Percentiles rank a stretch among this genome's conserved stretches.
These are phyloP conservation scores for Fusarium setosum DNA, from an alignment of 2,329 filamentous ascomycete species.

Conservation along the genomic window DNA sequence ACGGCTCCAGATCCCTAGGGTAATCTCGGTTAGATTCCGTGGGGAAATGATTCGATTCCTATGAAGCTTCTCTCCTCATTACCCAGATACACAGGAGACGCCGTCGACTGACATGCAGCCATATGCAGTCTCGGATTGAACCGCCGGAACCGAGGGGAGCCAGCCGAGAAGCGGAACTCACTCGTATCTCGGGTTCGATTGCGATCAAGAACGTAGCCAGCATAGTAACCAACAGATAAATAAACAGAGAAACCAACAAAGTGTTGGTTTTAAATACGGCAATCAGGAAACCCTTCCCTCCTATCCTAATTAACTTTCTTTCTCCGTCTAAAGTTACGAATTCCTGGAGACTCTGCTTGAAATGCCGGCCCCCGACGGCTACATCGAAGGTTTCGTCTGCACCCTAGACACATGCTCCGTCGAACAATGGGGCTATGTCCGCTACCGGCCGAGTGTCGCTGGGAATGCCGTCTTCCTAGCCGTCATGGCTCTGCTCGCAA, in stretches of 20 bases:
- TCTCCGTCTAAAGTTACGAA: neutral
- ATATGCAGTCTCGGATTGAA: neutral
- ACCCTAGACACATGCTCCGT: conserved; percentile 33
- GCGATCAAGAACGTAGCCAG: conserved; percentile 2
- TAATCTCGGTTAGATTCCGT: conserved; percentile 4
- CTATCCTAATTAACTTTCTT: conserved; percentile 2
- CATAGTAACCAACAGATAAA: conserved; percentile 2
- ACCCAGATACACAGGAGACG: neutral
- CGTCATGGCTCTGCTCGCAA: conserved; percentile 19
- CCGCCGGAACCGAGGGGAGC: conserved; percentile 23
- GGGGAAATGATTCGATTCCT: conserved; percentile 14
- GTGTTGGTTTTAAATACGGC: conserved; percentile 11
- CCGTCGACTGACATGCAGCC: neutral
- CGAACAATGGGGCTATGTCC: conserved; percentile 27
- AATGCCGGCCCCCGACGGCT: conserved; percentile 26
- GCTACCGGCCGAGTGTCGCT: conserved; percentile 23
- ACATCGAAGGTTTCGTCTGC: conserved; percentile 25
- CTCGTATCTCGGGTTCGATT: neutral
- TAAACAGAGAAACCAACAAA: conserved; percentile 1
- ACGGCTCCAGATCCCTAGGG: neutral
- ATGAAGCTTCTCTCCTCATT: neutral
- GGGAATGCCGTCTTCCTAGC: conserved; percentile 31
- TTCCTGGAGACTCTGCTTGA: neutral
- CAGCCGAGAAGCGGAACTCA: conserved; percentile 9
- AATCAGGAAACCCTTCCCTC: neutral